Evolutionary conservation across 2,329 filamentous ascomycete species (phyloP).

Genomic region (Scytalidium lignicola): DNA sequence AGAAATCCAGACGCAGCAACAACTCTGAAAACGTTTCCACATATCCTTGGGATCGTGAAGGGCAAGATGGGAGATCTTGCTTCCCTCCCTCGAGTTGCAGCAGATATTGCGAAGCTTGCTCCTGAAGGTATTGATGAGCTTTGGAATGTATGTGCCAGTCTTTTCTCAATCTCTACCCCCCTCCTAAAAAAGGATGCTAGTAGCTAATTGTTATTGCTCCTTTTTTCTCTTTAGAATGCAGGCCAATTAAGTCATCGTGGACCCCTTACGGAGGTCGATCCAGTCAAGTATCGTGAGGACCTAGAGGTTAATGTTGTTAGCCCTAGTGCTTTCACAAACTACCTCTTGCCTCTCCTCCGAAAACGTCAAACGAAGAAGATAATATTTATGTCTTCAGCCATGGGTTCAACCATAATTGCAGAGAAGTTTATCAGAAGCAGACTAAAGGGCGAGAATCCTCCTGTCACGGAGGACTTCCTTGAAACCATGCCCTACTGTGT

Average conservation of each 20-base stretch:
- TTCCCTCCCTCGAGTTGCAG: background rate
- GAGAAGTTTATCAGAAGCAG: background rate
- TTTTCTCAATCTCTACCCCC: background rate
- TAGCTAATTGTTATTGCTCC: too few species aligned
- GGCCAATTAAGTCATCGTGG: background rate
- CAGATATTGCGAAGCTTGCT: background rate
- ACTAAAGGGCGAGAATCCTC: background rate
- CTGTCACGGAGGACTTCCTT: background rate
- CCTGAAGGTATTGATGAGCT: background rate
- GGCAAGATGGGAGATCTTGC: background rate
- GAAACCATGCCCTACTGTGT: background rate
- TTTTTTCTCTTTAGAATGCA: background rate
- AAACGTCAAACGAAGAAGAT: background rate
- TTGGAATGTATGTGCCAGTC: background rate
- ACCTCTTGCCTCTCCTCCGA: background rate
- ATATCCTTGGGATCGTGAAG: background rate
- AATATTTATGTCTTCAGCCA: background rate
- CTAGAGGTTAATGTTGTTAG: background rate
- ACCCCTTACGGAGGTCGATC: background rate
- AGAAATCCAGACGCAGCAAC: background rate
- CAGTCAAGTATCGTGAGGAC: background rate
- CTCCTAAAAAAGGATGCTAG: too few species aligned
- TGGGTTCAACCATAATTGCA: background rate
- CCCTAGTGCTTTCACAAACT: background rate
- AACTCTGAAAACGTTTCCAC: background rate